Conservation (phyloP, 805 yeast species). For the Wickerhamiella dianesei region DNA sequence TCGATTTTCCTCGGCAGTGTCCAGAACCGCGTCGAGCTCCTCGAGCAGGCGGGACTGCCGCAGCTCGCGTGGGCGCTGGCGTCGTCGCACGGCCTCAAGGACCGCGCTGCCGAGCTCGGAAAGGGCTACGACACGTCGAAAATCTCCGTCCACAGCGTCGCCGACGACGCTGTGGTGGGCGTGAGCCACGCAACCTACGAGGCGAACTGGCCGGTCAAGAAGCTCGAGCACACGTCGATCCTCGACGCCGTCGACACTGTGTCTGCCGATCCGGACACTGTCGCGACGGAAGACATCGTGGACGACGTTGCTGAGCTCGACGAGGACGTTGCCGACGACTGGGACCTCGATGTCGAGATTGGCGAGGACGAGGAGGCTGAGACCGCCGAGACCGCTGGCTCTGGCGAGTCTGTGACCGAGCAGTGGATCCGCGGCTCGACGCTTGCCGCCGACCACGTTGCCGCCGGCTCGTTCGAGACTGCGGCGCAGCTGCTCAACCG, state of each 20-base stretch:
- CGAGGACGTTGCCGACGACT: conserved; percentile 42
- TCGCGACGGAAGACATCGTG: conserved; percentile 18
- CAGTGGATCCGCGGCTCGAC: conserved; percentile 83
- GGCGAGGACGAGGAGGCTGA: conserved; percentile 27
- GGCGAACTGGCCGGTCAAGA: conserved; percentile 70
- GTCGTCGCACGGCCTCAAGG: conserved; percentile 67
- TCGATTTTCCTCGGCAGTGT: conserved; percentile 63
- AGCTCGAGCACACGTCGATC: conserved; percentile 26
- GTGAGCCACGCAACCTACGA: conserved; percentile 32
- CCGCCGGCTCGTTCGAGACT: conserved; percentile 92
- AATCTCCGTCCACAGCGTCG: conserved; percentile 25
- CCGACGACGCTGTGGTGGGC: conserved; percentile 33
- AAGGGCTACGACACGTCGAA: conserved; percentile 54
- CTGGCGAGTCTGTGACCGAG: conserved; percentile 36
- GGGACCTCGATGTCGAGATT: conserved; percentile 54
- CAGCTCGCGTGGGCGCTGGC: conserved; percentile 93
- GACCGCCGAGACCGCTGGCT: conserved; percentile 21
- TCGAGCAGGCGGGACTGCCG: conserved; percentile 62
- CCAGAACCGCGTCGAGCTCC: conserved; percentile 59
- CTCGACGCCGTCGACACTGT: conserved; percentile 1
- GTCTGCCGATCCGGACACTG: conserved; percentile 15
- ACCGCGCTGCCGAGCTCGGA: conserved; percentile 58
- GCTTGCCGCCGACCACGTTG: conserved; percentile 82
- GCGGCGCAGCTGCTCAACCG: conserved; percentile 87
- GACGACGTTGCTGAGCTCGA: conserved; percentile 33